Evolutionary conservation across 2,329 filamentous ascomycete species (phyloP), one percentile per base, ranked within the genome.

Genomic region (Xylariaceae sp.): DNA sequence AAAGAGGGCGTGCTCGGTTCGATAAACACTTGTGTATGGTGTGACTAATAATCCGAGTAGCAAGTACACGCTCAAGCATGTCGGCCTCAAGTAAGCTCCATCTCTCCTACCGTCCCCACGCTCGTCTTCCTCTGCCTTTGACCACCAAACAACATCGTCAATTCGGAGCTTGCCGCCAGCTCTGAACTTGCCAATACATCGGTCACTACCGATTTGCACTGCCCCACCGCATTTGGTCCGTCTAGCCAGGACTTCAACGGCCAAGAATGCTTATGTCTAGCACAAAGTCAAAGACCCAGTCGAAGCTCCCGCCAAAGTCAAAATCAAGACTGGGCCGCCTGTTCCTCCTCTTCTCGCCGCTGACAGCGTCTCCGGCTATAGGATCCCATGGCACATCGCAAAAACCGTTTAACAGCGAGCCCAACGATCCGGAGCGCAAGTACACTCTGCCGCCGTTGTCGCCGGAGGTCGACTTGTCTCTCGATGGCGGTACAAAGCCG

Each of bases 341-440:
- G 47, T 68, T 65, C 19, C 60, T 63, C 31, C 64, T 68, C 60
- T 64, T 67, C 42, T 64, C 65, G 31, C 65, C 63, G 57, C 66
- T 69, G 55, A 69, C 63, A 48, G 58, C 50, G 41, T 49, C 54
- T 48, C 54, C 58, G 17, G 46, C 51, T 45, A 53, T 57, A 68
- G 64, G 66, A 42, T 55, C 47, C 38, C 47, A 48, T 19, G 39
- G 43, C 18, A 45, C 59, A 50, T 60, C 59, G 49, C 64, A 61
- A 51, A 68, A 68, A 40, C 61, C 64, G 19, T 45, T 64, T 39
- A 57, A 63, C 51, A 54, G 60, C 31, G 49, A 61, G 5, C 56
- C 59, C 34, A 42, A 33, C 10, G 47, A 17, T 14, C 46, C 50
- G 13, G 42, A 44, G 50, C 47, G 51, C 28, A 47, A 56, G 33